These are phyloP conservation scores for Suillus subalutaceus DNA, from an alignment of 768 basidiomycete species.

Conservation along the genomic window DNA sequence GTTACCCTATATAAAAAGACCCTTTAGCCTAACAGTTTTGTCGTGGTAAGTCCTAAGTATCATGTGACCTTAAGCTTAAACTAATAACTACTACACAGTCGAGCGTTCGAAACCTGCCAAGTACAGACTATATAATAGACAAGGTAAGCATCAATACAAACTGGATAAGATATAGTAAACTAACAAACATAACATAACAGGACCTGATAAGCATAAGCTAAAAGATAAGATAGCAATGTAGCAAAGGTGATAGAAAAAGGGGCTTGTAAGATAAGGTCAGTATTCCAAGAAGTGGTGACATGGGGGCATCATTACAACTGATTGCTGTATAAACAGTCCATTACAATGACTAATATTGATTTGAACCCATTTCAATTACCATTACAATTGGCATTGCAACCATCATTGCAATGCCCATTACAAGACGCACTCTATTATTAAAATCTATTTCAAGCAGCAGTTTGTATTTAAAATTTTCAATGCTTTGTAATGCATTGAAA, in stretches of 20 bases:
- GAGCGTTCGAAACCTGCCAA: background rate
- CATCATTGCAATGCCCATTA: background rate
- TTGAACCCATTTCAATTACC: background rate
- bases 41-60: background rate
- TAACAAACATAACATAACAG: background rate
- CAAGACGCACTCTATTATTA: background rate
- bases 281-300: background rate
- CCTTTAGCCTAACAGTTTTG: background rate
- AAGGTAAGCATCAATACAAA: background rate
- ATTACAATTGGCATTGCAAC: background rate
- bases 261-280: background rate
- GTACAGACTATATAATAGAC: conserved; percentile 2
- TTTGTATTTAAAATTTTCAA: background rate
- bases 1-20: background rate
- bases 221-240: background rate
- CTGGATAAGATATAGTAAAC: background rate
- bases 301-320: background rate
- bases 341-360: background rate
- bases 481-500: background rate
- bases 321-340: background rate
- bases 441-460: background rate
- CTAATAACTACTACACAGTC: background rate
- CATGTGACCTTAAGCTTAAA: background rate
- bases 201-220: background rate
- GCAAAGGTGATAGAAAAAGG: background rate